phyloP scores from a whole-genome alignment of 345 rosid genomes.

The Eutrema japonicum region DNA sequence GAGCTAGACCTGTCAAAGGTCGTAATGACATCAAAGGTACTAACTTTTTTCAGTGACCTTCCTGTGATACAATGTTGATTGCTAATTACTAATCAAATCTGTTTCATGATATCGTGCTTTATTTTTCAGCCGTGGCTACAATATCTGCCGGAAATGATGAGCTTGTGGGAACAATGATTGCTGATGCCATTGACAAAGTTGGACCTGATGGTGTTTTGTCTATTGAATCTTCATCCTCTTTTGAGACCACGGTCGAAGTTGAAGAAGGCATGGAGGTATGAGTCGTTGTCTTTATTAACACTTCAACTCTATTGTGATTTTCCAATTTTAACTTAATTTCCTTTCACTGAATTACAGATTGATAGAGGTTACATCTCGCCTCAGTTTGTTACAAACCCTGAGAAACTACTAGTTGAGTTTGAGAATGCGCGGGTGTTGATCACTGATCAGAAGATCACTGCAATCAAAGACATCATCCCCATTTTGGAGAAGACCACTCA shows the following conservation, averaged over 20 bases:
- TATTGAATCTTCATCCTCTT: conserved; percentile 96
- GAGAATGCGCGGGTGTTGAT: conserved; percentile 92
- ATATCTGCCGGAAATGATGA: conserved; percentile 99
- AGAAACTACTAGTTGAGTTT: conserved; percentile 87
- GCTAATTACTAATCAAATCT: neutral
- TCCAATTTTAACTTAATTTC: neutral
- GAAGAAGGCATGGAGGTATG: conserved; percentile 99
- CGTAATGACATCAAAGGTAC: conserved; percentile 87
- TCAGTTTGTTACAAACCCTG: conserved; percentile 91
- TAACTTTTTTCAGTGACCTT: neutral
- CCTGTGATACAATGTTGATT: neutral
- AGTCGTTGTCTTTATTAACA: neutral
- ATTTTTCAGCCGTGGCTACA: conserved; percentile 71
- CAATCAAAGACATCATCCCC: conserved; percentile 93
- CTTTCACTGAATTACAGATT: conserved; percentile 52
- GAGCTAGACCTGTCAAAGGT: conserved; percentile 81
- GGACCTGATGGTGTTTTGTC: conserved; percentile 99
- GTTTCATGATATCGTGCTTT: neutral
- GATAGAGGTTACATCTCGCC: conserved; percentile 98
- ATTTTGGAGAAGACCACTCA: conserved; percentile 91
- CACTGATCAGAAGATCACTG: conserved; percentile 93
- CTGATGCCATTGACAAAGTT: conserved; percentile 98
- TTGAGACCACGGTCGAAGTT: conserved; percentile 93
- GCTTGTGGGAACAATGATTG: conserved; percentile 90
- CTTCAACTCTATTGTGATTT: neutral